These are phyloP conservation scores for Medicago truncatula DNA, from an alignment of 306 rosid species.

Conservation along the genomic window DNA sequence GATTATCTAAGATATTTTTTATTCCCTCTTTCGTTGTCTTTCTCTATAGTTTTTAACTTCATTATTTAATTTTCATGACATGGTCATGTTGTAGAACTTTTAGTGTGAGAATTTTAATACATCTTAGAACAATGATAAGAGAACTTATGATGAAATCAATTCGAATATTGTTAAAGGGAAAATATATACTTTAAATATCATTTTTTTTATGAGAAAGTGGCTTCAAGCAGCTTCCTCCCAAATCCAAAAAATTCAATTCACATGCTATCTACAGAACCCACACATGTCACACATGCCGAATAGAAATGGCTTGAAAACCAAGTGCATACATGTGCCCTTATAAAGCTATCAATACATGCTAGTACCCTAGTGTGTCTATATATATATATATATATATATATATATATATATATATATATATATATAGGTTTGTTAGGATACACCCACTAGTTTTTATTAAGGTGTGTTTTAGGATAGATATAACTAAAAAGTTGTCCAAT, in stretches of 20 bases:
- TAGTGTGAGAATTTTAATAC: not conserved
- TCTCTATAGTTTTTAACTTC: not conserved
- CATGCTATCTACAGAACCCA: constrained; percentile 47
- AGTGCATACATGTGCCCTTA: constrained; percentile 54
- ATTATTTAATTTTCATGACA: constrained; percentile 15
- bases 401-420: too few species aligned
- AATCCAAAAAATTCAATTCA: constrained; percentile 47
- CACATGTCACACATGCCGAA: constrained; percentile 69
- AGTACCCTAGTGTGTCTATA: not conserved
- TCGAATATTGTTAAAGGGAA: constrained; percentile 15
- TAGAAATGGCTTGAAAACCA: constrained; percentile 48
- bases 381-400: too few species aligned
- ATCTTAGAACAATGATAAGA: not conserved
- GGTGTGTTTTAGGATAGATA: too few species aligned
- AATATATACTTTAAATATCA: constrained; percentile 12
- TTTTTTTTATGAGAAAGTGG: not conserved
- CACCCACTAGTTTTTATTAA: too few species aligned
- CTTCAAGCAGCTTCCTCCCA: constrained; percentile 4
- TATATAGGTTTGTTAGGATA: too few species aligned
- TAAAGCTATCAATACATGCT: not conserved
- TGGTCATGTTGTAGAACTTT: not conserved
- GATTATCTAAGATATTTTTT: not conserved
- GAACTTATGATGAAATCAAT: not conserved
- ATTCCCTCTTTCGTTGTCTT: not conserved
- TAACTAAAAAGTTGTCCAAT: too few species aligned